Conservation (phyloP, 805 yeast species). For the Starmerella stigmatis region DNA sequence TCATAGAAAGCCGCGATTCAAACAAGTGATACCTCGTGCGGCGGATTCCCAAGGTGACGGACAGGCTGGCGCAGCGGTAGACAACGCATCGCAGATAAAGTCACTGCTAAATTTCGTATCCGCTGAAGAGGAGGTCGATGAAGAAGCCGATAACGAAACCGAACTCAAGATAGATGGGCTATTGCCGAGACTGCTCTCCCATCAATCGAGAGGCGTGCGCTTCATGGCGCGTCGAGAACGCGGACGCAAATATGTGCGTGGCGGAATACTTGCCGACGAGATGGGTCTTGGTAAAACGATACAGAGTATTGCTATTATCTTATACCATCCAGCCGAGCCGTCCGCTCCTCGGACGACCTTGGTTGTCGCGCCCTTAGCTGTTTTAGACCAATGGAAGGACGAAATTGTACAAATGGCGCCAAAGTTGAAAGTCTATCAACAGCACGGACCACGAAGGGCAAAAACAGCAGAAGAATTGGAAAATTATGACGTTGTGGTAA, state of each 20-base stretch:
- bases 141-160: background rate
- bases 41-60: too few relatives aligned
- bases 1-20: background rate
- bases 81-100: background rate
- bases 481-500: conserved; percentile 31
- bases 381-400: conserved; percentile 35
- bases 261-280: conserved; percentile 71
- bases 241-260: conserved; percentile 29
- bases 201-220: conserved; percentile 38
- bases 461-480: conserved; percentile 16
- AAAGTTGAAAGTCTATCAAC: conserved; percentile 24
- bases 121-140: background rate
- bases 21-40: background rate
- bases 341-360: conserved; percentile 28
- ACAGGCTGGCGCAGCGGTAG: background rate
- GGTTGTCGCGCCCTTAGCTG: conserved; percentile 37
- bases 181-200: conserved; percentile 35
- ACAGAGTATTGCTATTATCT: conserved; percentile 59
- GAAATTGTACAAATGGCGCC: conserved; percentile 36
- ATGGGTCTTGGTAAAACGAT: conserved; percentile 88
- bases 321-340: conserved; percentile 30
- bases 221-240: conserved; percentile 37
- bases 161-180: conserved; percentile 32
- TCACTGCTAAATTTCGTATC: background rate
- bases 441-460: conserved; percentile 30